Conservation (phyloP, 2,329 filamentous ascomycete species). For the Alternaria novae-zelandiae region DNA sequence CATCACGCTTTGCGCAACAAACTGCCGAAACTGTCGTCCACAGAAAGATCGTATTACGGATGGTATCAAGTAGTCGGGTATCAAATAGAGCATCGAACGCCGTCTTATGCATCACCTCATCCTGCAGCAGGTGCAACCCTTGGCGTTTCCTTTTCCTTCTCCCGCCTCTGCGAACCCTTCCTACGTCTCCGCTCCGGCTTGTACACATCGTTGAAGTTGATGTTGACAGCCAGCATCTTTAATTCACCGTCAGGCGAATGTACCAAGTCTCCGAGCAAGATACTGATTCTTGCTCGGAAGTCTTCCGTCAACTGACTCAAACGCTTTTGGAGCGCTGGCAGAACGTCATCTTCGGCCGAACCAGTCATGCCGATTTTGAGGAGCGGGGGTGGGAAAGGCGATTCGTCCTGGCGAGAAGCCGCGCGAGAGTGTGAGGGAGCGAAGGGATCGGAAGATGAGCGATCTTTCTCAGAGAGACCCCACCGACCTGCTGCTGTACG, state of each 20-base stretch:
- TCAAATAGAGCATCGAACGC: slow-evolving; percentile 3
- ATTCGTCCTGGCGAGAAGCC: slow-evolving; percentile 43
- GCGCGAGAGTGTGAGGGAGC: slow-evolving; percentile 21
- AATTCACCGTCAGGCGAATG: slow-evolving; percentile 96
- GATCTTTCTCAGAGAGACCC: slow-evolving; percentile 65
- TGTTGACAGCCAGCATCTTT: slow-evolving; percentile 92
- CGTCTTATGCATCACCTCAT: neutral
- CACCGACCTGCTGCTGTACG: slow-evolving; percentile 69
- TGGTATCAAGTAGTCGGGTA: slow-evolving; percentile 5
- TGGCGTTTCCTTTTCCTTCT: slow-evolving; percentile 40
- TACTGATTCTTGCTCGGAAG: slow-evolving; percentile 78
- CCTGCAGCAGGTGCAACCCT: slow-evolving; percentile 1
- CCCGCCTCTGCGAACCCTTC: slow-evolving; percentile 35
- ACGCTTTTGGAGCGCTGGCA: slow-evolving; percentile 77
- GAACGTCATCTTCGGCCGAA: slow-evolving; percentile 65
- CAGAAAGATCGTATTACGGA: neutral
- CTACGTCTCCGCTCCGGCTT: slow-evolving; percentile 73
- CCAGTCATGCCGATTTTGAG: slow-evolving; percentile 43
- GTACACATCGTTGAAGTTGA: slow-evolving; percentile 99
- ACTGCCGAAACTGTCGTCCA: neutral
- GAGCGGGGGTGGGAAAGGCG: slow-evolving; percentile 53
- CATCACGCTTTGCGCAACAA: neutral
- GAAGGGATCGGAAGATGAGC: slow-evolving; percentile 32
- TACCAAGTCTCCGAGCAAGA: slow-evolving; percentile 85
- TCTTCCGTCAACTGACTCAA: slow-evolving; percentile 74